Evolutionary conservation across 305 asterid genomes (phyloP).

Genomic region (Ilex paraguariensis): DNA sequence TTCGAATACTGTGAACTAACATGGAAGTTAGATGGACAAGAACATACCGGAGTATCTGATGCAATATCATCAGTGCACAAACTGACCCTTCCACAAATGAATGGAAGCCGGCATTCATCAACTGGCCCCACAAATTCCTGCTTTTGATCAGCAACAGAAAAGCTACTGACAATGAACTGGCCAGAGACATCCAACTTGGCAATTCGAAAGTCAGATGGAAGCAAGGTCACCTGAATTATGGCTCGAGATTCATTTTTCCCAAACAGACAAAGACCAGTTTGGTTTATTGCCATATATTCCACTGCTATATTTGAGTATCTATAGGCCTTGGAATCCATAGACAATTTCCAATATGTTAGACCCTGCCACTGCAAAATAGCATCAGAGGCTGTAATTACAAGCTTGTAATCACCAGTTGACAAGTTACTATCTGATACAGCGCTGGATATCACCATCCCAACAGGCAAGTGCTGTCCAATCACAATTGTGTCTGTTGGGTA

Average conservation of each 20-base stretch:
- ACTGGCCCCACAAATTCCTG: slow-evolving; percentile 39
- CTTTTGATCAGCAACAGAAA: slow-evolving; percentile 9
- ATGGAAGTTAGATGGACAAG: slow-evolving; percentile 54
- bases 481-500: slow-evolving; percentile 66
- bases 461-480: slow-evolving; percentile 40
- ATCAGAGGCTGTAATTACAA: slow-evolving; percentile 41
- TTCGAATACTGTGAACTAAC: slow-evolving; percentile 20
- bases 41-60: slow-evolving; percentile 41
- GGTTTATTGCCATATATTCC: slow-evolving; percentile 45
- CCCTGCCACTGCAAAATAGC: slow-evolving; percentile 42
- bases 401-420: slow-evolving; percentile 37
- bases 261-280: slow-evolving; percentile 49
- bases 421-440: slow-evolving; percentile 34
- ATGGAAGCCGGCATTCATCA: slow-evolving; percentile 52
- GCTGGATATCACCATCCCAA: slow-evolving; percentile 28
- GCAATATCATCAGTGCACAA: slow-evolving; percentile 34
- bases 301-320: slow-evolving; percentile 32
- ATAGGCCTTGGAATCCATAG: slow-evolving; percentile 41
- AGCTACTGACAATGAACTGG: slow-evolving; percentile 25
- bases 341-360: slow-evolving; percentile 48
- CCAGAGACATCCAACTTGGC: slow-evolving; percentile 42
- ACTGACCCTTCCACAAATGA: slow-evolving; percentile 43
- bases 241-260: slow-evolving; percentile 29
- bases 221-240: slow-evolving; percentile 29
- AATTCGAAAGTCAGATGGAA: slow-evolving; percentile 25